Base-by-base conservation (phyloP, 306 rosid species). In the Lathyrus aphaca region DNA sequence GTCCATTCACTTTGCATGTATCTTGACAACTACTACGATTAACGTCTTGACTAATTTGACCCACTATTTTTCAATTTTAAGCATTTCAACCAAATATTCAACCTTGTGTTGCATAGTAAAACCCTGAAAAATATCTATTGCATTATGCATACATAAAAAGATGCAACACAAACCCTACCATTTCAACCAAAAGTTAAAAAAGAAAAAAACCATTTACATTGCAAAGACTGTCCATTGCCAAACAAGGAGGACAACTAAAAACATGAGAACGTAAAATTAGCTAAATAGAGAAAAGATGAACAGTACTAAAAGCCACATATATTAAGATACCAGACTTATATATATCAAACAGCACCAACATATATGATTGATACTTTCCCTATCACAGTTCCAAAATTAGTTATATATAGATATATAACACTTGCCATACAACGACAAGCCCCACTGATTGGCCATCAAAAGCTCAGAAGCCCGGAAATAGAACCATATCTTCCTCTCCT, bases 361-460 rank as follows among this genome's bases (percentile, higher is more conserved):
- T 68, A 82, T 75, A 82, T 75, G 84, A 77, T 75, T 87, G 82
- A 78, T 74, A 81, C 74, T 82, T 82, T 79, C 80, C 72, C 81
- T 79, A 81, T 81, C 86, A 80, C 74, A 77, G 83, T 77, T 83
- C 82, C 82, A 79, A 75, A 82, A 87, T 84, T 86, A 89, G 90
- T 81, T 73, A 83, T 72, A 82, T 69, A 77, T 74, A 77, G 8
- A 32, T 7, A 77, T 79, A 68, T 63, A 62, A 76, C 83, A 92
- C 81, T 88, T 78, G 86, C 75, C 70, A 85, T 77, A 74, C 70
- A 69, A 42, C 17, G 77, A 76, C 66, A 48, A 55, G 73, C 81
- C 81, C 77, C 79, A 76, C 80, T 46, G 87, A 69, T 71, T 72
- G 81, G 81, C 79, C 80, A 83, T 71, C 75, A 72, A 70, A 53